Conservation (phyloP, 768 basidiomycete genomes). For the Pleurotus citrinopileatus region DNA sequence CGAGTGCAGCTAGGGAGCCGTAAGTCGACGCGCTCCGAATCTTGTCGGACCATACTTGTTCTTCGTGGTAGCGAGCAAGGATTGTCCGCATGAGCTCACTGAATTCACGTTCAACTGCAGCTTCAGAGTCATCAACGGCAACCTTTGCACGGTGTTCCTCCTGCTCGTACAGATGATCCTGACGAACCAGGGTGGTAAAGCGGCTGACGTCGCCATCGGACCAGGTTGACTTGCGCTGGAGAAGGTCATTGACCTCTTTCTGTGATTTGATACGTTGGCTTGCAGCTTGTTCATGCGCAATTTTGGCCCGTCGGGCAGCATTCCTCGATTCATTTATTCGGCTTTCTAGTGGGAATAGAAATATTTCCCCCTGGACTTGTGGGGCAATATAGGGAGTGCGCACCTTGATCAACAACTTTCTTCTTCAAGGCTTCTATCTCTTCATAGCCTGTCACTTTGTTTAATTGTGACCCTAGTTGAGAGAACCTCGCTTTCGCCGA, state of each 20-base stretch:
- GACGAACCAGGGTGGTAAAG: constrained; percentile 87
- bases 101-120: constrained; percentile 83
- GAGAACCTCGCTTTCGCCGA: constrained; percentile 60
- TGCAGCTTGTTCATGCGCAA: constrained; percentile 76
- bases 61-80: constrained; percentile 93
- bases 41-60: constrained; percentile 99
- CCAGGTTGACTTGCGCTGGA: constrained; percentile 95
- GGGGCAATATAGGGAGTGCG: constrained; percentile 21
- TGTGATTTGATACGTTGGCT: constrained; percentile 79
- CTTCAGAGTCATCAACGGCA: constrained; percentile 67
- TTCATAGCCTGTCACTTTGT: constrained; percentile 88
- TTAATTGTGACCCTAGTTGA: constrained; percentile 75
- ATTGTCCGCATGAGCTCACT: constrained; percentile 85
- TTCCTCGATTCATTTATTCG: constrained; percentile 65
- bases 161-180: constrained; percentile 86
- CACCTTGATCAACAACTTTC: constrained; percentile 81
- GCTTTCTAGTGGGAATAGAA: too few species aligned
- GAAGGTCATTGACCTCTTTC: constrained; percentile 91
- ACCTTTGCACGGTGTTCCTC: constrained; percentile 70
- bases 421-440: constrained; percentile 81
- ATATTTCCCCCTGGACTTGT: too few species aligned
- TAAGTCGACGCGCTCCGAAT: constrained; percentile 95
- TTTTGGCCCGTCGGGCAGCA: constrained; percentile 71
- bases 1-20: constrained; percentile 81
- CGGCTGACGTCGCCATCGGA: constrained; percentile 80